Evolutionary conservation across 1,284 basidiomycete species (phyloP), one percentile per base, ranked within the genome.

Genomic region (Boletus hoseneyae): DNA sequence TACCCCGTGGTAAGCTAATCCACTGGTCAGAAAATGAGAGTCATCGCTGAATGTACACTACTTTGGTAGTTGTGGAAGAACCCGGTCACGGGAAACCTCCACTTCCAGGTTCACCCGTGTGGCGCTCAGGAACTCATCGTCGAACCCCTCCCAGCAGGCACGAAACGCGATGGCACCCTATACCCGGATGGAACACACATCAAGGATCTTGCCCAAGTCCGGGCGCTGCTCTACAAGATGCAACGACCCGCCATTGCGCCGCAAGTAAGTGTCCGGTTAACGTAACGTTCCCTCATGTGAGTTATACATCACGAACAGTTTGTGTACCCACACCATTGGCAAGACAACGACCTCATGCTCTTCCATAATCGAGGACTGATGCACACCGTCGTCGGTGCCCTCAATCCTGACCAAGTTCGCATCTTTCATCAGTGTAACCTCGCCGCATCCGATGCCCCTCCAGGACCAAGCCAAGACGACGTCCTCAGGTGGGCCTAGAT

Each of bases 161-260:
- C 70, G 7, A 61, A 64, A 42, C 66, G 69, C 33, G 68, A 73
- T 15, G 74, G 70, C 3, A 73, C 78, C 5, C 71, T 87, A 0
- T 87, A 79, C 66, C 87, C 88, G 1, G 78, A 87, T 46, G 88
- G 88, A 11, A 79, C 74, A 1, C 76, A 77, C 53, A 55, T 91
- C 51, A 80, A 65, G 15, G 82, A 90, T 62, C 69, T 91, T 18
- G 72, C 73, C 33, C 68, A 79, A 47, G 83, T 86, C 13, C 73
- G 87, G 34, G 75, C 75, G 15, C 59, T 87, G 32, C 64, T 90
- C 23, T 87, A 89, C 70, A 72, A 71, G 64, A 79, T 91, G 70
- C 87, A 91, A 62, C 69, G 88, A 19, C 87, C 87, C 2, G 86
- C 79, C 6, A 90, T 90, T 53, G 76, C 78, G 1, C 86, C 87